phyloP scores from a whole-genome alignment of 2,329 filamentous ascomycete genomes.

The Cercospora sp. region DNA sequence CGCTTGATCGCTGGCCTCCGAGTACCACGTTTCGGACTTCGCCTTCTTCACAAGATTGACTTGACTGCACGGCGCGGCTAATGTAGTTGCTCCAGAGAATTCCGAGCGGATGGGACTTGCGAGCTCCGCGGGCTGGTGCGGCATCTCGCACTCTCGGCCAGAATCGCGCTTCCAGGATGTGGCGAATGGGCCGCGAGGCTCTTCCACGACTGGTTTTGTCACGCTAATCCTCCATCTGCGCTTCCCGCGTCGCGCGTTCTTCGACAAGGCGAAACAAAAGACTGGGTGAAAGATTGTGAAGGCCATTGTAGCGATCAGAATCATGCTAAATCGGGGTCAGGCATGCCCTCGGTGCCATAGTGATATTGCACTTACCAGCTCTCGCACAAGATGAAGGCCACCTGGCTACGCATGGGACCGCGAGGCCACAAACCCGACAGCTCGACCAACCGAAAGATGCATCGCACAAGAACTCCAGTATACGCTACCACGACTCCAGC shows the following conservation, averaged over 20 bases:
- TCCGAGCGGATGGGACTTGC: background rate
- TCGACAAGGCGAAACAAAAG: conserved; percentile 9
- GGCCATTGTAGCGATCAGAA: conserved; percentile 3
- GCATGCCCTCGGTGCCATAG: too few relatives aligned
- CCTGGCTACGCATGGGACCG: conserved; percentile 6
- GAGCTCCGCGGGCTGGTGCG: background rate
- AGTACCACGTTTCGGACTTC: conserved; percentile 8
- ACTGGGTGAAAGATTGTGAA: conserved; percentile 14
- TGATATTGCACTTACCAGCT: conserved; percentile 18
- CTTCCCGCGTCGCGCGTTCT: background rate
- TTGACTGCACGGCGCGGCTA: background rate
- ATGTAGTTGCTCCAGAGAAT: background rate
- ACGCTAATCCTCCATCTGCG: background rate
- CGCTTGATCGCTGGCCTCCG: background rate
- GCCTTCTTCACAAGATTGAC: background rate
- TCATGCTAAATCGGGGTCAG: conserved; percentile 6
- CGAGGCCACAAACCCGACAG: conserved; percentile 6
- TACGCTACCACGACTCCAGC: conserved; percentile 9
- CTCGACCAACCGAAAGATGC: conserved; percentile 1
- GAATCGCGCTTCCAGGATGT: background rate
- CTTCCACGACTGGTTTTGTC: background rate
- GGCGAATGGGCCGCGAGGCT: background rate
- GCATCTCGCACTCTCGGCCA: background rate
- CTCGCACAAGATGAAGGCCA: conserved; percentile 8
- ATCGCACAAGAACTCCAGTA: conserved; percentile 3